Conservation (phyloP, 179 eudicot genomes). For the Pouteria campechiana region DNA sequence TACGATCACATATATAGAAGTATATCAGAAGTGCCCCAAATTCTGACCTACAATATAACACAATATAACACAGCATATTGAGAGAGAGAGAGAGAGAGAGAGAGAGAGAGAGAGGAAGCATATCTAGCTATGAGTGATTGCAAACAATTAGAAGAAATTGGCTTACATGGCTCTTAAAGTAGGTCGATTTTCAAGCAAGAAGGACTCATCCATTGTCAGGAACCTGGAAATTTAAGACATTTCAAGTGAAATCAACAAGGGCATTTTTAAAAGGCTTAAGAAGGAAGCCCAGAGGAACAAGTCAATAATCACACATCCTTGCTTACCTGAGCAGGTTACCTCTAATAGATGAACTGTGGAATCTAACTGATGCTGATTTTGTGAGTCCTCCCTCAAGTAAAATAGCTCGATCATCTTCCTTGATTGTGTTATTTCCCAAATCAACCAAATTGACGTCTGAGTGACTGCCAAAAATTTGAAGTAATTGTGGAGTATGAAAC, state of each 20-base stretch:
- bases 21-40: conserved; percentile 50
- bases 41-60: conserved; percentile 37
- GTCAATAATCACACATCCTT: too few species aligned
- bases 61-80: not conserved
- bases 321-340: conserved; percentile 74
- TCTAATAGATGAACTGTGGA: conserved; percentile 38
- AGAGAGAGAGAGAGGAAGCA: not conserved
- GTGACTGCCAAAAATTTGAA: conserved; percentile 45
- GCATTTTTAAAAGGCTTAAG: conserved; percentile 2
- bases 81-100: not conserved
- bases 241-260: not conserved
- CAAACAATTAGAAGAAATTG: conserved; percentile 3
- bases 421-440: conserved; percentile 51
- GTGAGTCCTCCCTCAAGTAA: conserved; percentile 87
- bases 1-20: conserved; percentile 73
- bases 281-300: conserved; percentile 3
- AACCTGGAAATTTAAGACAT: conserved; percentile 36
- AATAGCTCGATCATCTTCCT: conserved; percentile 79
- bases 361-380: conserved; percentile 53
- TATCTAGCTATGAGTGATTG: not conserved
- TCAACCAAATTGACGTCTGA: conserved; percentile 76
- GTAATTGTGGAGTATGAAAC: too few species aligned
- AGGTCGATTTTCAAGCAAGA: conserved; percentile 77
- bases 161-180: conserved; percentile 88
- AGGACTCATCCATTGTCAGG: conserved; percentile 78